Percentiles rank a stretch among this genome's conserved stretches.
phyloP scores from a whole-genome alignment of 2,329 filamentous ascomycete species.

The Celoporthe dispersa region DNA sequence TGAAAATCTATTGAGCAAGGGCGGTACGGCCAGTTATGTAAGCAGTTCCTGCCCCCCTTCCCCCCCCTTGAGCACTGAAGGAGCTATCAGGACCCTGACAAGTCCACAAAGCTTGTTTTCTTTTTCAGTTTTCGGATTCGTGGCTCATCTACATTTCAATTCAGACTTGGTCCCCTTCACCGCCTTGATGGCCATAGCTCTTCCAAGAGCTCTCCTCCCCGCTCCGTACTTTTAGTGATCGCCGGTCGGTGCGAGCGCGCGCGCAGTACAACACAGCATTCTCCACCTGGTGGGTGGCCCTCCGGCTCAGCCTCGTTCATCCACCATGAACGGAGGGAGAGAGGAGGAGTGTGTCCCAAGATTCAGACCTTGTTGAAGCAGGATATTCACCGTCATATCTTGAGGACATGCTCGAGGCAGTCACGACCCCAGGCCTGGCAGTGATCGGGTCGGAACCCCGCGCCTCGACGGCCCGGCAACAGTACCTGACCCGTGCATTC shows the following conservation, averaged over 20 bases:
- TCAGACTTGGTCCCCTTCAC: not conserved
- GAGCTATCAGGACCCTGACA: not conserved
- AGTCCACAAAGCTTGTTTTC: not conserved
- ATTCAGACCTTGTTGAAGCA: not conserved
- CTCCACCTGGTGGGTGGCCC: not conserved
- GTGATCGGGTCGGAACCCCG: not conserved
- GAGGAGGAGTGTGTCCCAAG: not conserved
- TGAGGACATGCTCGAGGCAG: not conserved
- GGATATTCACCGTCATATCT: not conserved
- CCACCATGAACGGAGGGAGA: not conserved
- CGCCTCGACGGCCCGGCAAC: not conserved
- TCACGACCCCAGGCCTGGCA: not conserved
- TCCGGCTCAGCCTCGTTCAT: not conserved
- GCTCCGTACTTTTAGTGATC: not conserved
- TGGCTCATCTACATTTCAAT: not conserved
- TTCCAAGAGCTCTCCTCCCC: not conserved
- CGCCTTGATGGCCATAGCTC: not conserved
- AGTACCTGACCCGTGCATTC: not conserved
- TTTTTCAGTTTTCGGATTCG: not conserved
- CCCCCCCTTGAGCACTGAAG: not conserved
- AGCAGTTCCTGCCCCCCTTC: not conserved
- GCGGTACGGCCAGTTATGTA: not conserved
- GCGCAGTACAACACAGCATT: not conserved
- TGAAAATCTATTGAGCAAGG: not conserved
- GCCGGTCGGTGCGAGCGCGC: not conserved